These are phyloP conservation scores for Epichloe sibirici DNA, from an alignment of 2,329 filamentous ascomycete genomes.

Conservation along the genomic window DNA sequence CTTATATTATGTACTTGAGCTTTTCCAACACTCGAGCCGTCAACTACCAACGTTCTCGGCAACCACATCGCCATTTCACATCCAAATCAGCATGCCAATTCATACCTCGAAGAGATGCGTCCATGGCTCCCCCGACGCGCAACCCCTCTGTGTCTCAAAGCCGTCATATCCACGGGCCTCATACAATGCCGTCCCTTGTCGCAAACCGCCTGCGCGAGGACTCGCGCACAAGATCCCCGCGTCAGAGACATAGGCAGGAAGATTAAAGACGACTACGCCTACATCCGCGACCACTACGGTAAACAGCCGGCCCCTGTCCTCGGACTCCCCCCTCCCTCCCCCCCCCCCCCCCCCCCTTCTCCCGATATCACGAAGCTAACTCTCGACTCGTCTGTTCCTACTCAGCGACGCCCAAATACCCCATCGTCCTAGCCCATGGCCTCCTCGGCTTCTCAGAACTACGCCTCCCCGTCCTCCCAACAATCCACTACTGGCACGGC, in stretches of 20 bases:
- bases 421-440: constrained; percentile 54
- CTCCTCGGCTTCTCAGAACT: constrained; percentile 52
- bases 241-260: constrained; percentile 8
- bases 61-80: not conserved
- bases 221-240: constrained; percentile 4
- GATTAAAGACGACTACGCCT: constrained; percentile 35
- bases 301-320: constrained; percentile 2
- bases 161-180: not conserved
- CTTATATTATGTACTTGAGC: no score
- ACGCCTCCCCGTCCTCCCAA: constrained; percentile 37
- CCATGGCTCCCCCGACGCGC: not conserved
- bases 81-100: not conserved
- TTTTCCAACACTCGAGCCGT: no score
- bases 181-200: not conserved
- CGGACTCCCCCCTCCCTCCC: no score
- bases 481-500: constrained; percentile 53
- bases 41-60: not conserved
- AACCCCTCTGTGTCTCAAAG: not conserved
- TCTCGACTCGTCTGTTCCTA: not conserved
- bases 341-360: not conserved
- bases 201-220: not conserved
- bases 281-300: constrained; percentile 33
- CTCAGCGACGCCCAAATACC: constrained; percentile 43
- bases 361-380: not conserved
- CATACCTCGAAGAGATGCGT: not conserved